Evolutionary conservation across 345 rosid species (phyloP).

Genomic region (Citrus australasica): DNA sequence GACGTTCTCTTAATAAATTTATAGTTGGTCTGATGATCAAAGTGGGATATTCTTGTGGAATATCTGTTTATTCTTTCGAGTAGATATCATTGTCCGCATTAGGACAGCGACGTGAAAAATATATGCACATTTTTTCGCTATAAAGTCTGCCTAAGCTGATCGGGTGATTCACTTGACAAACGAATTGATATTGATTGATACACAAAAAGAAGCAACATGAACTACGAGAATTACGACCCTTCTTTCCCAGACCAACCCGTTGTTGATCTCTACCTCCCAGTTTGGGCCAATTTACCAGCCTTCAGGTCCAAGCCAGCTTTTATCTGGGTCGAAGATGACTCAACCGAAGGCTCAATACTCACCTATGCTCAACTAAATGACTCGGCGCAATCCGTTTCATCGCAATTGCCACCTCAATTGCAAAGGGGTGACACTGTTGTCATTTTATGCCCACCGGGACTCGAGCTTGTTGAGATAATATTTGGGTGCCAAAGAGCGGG

Average conservation of each 20-base stretch:
- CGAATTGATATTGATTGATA: no score
- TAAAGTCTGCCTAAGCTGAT: background rate
- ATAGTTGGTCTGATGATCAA: background rate
- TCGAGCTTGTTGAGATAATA: conserved; percentile 45
- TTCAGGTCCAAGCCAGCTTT: conserved; percentile 45
- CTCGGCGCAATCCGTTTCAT: conserved; percentile 37
- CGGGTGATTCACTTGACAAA: background rate
- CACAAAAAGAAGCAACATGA: conserved; percentile 19
- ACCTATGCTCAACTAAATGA: conserved; percentile 44
- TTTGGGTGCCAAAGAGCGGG: conserved; percentile 65
- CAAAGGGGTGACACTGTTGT: conserved; percentile 42
- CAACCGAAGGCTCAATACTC: conserved; percentile 10
- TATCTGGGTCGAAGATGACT: conserved; percentile 35
- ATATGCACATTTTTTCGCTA: background rate
- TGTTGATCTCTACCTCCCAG: conserved; percentile 54
- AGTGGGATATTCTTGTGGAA: conserved; percentile 28
- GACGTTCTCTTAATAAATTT: background rate
- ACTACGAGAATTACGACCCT: conserved; percentile 51
- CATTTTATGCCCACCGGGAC: conserved; percentile 50
- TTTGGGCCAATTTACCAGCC: conserved; percentile 49
- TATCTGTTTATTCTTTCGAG: conserved; percentile 17
- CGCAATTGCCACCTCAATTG: conserved; percentile 16
- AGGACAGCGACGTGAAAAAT: no score
- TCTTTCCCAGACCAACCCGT: conserved; percentile 61
- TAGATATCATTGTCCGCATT: background rate